These are phyloP conservation scores for Saposhnikovia divaricata DNA, from an alignment of 129 eudicot genomes.

Conservation along the genomic window DNA sequence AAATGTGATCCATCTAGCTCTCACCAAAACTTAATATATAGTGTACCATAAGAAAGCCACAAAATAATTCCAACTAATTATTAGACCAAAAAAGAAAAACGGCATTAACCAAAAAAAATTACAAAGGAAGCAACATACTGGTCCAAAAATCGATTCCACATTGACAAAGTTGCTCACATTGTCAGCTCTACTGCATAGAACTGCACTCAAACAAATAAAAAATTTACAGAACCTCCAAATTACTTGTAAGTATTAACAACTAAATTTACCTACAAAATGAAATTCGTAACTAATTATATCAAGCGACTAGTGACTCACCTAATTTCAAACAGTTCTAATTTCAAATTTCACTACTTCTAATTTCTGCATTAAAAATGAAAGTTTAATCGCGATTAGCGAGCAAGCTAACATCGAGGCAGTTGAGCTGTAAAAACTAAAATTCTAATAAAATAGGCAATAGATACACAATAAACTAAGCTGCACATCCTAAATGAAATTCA, in stretches of 20 bases:
- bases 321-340: too few species aligned
- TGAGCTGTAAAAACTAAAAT: too few species aligned
- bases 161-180: conserved; percentile 80
- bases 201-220: conserved; percentile 26
- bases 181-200: conserved; percentile 71
- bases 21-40: conserved; percentile 6
- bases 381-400: too few species aligned
- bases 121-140: conserved; percentile 32
- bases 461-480: too few species aligned
- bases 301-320: neutral
- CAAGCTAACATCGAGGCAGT: too few species aligned
- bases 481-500: neutral
- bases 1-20: conserved; percentile 4
- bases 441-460: neutral
- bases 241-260: neutral
- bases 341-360: too few species aligned
- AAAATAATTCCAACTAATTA: neutral
- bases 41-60: neutral
- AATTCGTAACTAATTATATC: neutral
- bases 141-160: conserved; percentile 64
- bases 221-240: neutral
- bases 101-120: neutral
- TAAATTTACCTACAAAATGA: neutral
- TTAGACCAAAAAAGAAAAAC: neutral
- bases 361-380: too few species aligned